A percentile compares a stretch with the other conserved stretches of the same genome.
Conservation (phyloP, 257 asterid genomes). For the Solanum paucissectum region DNA sequence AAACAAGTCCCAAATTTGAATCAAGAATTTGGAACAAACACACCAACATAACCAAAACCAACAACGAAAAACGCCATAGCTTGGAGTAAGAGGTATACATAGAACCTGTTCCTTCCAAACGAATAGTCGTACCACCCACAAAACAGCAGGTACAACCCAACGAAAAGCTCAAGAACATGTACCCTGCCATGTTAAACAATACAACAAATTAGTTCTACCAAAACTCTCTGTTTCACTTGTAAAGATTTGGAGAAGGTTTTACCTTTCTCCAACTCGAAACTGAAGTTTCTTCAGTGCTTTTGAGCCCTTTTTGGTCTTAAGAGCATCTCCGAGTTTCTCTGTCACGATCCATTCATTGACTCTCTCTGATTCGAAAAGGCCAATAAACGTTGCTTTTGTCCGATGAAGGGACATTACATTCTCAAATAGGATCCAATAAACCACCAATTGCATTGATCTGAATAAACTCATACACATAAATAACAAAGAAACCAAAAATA, state of each 20-base stretch:
- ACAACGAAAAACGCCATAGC: slow-evolving; percentile 22
- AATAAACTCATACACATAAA: neutral
- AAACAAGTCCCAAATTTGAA: neutral
- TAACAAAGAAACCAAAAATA: neutral
- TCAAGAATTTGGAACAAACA: slow-evolving; percentile 11
- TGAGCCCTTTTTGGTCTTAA: neutral
- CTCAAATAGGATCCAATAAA: slow-evolving; percentile 16
- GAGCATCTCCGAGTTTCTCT: slow-evolving; percentile 20
- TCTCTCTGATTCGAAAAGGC: slow-evolving; percentile 13
- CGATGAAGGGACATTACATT: slow-evolving; percentile 26
- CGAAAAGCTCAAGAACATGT: slow-evolving; percentile 13
- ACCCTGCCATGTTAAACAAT: slow-evolving; percentile 10
- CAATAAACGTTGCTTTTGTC: slow-evolving; percentile 19
- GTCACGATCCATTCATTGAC: slow-evolving; percentile 23
- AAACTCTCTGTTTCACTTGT: neutral
- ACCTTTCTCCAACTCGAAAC: slow-evolving; percentile 7
- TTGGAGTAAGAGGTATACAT: slow-evolving; percentile 21
- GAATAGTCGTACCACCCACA: slow-evolving; percentile 22
- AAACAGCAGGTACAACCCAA: slow-evolving; percentile 16
- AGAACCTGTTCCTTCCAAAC: slow-evolving; percentile 18
- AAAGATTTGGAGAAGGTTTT: neutral
- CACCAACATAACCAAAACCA: slow-evolving; percentile 28
- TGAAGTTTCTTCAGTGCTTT: neutral
- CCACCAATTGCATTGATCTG: slow-evolving; percentile 17
- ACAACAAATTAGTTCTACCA: neutral